These are phyloP conservation scores for Hygrophorus russula DNA, from an alignment of 768 basidiomycete genomes.

Conservation along the genomic window DNA sequence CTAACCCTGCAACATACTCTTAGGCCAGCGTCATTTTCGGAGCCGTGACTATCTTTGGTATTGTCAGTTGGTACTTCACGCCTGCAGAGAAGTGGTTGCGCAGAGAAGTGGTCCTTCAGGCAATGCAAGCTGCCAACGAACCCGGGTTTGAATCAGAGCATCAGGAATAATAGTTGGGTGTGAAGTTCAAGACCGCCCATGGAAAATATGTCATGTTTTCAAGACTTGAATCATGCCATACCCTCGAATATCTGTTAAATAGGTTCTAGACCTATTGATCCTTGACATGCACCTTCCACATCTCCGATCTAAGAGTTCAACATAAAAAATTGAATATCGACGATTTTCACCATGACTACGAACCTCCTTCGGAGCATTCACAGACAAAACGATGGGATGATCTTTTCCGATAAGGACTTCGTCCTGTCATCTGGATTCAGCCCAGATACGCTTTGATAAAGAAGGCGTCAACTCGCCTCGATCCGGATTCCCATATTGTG, in stretches of 20 bases:
- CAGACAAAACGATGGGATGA: constrained; percentile 52
- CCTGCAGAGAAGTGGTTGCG: constrained; percentile 77
- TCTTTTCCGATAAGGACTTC: constrained; percentile 61
- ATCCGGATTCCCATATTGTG: constrained; percentile 90
- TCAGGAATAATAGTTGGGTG: neutral
- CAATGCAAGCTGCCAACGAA: constrained; percentile 22
- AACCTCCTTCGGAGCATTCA: constrained; percentile 78
- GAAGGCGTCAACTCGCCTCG: constrained; percentile 38
- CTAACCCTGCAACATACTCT: too few relatives aligned
- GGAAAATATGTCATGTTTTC: neutral
- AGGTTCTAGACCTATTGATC: constrained; percentile 38
- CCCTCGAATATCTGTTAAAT: constrained; percentile 8
- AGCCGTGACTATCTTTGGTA: constrained; percentile 64
- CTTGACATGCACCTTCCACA: constrained; percentile 57
- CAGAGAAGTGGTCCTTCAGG: constrained; percentile 45
- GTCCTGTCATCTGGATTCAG: constrained; percentile 29
- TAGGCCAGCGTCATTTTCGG: constrained; percentile 75
- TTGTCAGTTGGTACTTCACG: constrained; percentile 68
- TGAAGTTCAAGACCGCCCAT: neutral
- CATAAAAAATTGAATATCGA: neutral
- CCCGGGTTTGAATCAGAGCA: too few relatives aligned
- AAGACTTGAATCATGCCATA: neutral
- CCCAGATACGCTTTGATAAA: constrained; percentile 1
- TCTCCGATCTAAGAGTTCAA: constrained; percentile 36
- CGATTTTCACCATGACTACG: constrained; percentile 4